These are phyloP conservation scores for Ceratocystis albifundus DNA, from an alignment of 2,329 filamentous ascomycete genomes.

Conservation along the genomic window DNA sequence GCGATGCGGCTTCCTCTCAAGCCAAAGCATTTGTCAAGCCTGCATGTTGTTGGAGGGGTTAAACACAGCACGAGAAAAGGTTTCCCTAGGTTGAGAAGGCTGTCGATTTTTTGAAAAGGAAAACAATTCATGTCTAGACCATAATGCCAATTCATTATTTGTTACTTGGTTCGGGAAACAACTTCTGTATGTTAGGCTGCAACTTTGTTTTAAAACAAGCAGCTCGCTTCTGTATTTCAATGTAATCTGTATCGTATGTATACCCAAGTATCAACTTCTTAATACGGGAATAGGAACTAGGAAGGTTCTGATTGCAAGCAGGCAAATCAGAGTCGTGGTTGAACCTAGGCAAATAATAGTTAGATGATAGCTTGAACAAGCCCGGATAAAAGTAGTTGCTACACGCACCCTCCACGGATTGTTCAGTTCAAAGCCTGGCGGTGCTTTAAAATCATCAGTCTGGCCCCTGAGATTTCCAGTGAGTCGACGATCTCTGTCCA, in stretches of 20 bases:
- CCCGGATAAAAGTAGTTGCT: constrained; percentile 23
- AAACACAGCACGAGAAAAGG: constrained; percentile 64
- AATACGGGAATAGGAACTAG: constrained; percentile 21
- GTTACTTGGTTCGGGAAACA: not conserved
- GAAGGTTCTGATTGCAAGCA: no score
- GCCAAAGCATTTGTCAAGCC: constrained; percentile 85
- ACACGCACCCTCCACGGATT: constrained; percentile 48
- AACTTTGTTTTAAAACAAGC: not conserved
- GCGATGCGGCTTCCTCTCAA: constrained; percentile 89
- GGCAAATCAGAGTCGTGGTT: constrained; percentile 17
- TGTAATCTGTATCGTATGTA: constrained; percentile 21
- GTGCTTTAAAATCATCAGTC: constrained; percentile 43
- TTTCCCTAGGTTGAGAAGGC: constrained; percentile 38
- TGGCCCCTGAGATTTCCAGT: constrained; percentile 50
- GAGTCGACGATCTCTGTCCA: constrained; percentile 51
- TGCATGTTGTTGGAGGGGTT: constrained; percentile 80
- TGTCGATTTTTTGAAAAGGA: constrained; percentile 2
- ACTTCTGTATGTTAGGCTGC: not conserved
- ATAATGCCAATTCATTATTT: not conserved
- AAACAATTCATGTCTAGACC: constrained; percentile 15
- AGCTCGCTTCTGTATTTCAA: constrained; percentile 23
- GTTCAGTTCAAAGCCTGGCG: constrained; percentile 49
- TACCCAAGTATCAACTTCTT: constrained; percentile 23
- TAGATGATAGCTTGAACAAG: not conserved
- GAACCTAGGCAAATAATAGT: constrained; percentile 9